Evolutionary conservation across 2,329 filamentous ascomycete genomes (phyloP), one percentile per base, ranked within the genome.

Genomic region (Venturia pyrina): DNA sequence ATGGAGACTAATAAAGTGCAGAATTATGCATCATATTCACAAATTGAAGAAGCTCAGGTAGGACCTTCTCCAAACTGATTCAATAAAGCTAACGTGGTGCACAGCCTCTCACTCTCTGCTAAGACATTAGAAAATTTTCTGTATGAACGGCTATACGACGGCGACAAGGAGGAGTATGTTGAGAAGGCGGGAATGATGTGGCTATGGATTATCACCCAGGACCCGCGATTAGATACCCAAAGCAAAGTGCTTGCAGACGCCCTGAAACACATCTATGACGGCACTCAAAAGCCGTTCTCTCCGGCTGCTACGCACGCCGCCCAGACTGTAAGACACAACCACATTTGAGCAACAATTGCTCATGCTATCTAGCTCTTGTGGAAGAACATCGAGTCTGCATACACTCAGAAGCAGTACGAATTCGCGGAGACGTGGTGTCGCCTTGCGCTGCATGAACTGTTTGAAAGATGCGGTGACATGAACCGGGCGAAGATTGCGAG

Each of bases 401-500:
- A 84, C 68, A 76, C 76, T 0, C 80, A 83, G 41, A 78, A 81
- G 1, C 76, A 85, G 19, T 83, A 83, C 65, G 77, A 80, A 2
- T 69, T 79, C 17, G 83, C 88, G 1, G 83, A 88, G 68, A 76
- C 79, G 63, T 97, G 91, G 91, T 96, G 90, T 70, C 80, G 75
- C 8, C 73, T 91, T 21, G 87, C 89, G 0, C 78, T 89, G 15
- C 87, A 92, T 71, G 73, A 78, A 0, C 71, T 90, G 0, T 92
- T 97, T 69, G 77, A 82, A 15, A 84, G 84, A 62, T 83, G 85
- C 28, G 88, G 89, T 1, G 81, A 86, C 2, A 70, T 81, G 1
- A 95, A 93, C 72, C 82, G 81, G 65, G 83, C 84, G 5, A 91
- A 89, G 68, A 81, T 95, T 68, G 78, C 85, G 60, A 86, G 88